Base-by-base conservation (phyloP, 768 basidiomycete species). In the Boletus barrowsii region DNA sequence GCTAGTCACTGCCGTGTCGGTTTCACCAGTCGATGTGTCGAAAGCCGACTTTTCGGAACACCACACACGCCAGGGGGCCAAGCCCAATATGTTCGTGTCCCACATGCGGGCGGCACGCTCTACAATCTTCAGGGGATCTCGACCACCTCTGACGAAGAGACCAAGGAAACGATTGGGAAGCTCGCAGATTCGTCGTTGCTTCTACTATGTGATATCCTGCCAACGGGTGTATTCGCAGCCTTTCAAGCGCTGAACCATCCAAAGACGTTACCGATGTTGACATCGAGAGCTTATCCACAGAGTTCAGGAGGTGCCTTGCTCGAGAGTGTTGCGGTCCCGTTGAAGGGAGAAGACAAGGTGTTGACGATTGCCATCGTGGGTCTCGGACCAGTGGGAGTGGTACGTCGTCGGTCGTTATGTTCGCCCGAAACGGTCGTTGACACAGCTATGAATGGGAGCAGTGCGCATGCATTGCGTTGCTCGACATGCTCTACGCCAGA, bases 221-320 rank as follows among this genome's bases (percentile, higher is more conserved):
- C 90, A 4, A 91, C 90, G 0, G 88, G 88, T 5, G 80, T 87
- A 15, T 91, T 89, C 61, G 88, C 88, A 10, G 85, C 84, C 3
- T 63, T 83, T 53, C 89, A 90, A 66, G 83, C 83, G 3, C 62
- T 90, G 54, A 82, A 83, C 54, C 88, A 91, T 62, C 84, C 87
- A 5, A 91, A 90, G 70, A 73, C 84, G 5, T 71, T 76, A 18
- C 82, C 87, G 10, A 74, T 86, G 24, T 60, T 88, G 46, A 81
- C 77, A 0, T 83, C 82, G 3, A 74, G 64, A 37, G 70, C 87
- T 5, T 90, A 84, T 75, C 88, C 88, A 2, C 62, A 57, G 7
- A 59, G 63, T n/a, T 59, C 60, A 15, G 54, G 55, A 14, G 5
- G 47, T 36, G 32, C 68, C 4, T 18, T 42, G 24, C 37, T 20